Percentiles rank a stretch among this genome's conserved stretches.
Evolutionary conservation across 441 rosid genomes (phyloP).

Genomic region (Bocquillonia castaneifolia): DNA sequence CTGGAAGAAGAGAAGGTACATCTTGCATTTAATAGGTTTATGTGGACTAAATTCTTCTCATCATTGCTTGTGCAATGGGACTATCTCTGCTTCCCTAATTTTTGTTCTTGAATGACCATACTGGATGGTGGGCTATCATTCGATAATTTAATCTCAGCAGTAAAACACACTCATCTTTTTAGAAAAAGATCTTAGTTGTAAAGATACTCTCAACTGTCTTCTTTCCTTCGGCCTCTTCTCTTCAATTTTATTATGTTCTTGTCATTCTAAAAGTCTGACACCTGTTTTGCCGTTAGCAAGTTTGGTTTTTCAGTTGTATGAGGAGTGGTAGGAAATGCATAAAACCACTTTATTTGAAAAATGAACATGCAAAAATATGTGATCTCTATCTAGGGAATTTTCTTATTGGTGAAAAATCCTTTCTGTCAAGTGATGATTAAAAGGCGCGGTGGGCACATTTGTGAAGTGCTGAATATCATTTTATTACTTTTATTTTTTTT

Average conservation of each 20-base stretch:
- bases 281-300: background rate
- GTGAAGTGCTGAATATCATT: too few relatives aligned
- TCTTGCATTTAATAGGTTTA: background rate
- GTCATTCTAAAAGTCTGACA: background rate
- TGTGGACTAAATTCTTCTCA: background rate
- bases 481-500: too few relatives aligned
- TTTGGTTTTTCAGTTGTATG: background rate
- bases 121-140: background rate
- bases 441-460: too few relatives aligned
- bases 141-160: background rate
- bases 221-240: background rate
- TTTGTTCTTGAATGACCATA: background rate
- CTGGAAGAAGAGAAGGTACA: conserved; percentile 66
- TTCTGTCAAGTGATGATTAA: too few relatives aligned
- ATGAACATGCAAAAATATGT: background rate
- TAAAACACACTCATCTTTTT: too few relatives aligned
- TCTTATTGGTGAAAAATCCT: background rate
- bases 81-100: background rate
- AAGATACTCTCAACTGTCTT: background rate
- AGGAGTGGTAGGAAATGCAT: background rate
- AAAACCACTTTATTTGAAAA: background rate
- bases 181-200: too few relatives aligned
- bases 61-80: background rate
- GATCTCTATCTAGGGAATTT: too few relatives aligned
- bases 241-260: background rate